Evolutionary conservation across 352 stramenopile genomes (phyloP).

Genomic region (Halophytophthora polymorphica): DNA sequence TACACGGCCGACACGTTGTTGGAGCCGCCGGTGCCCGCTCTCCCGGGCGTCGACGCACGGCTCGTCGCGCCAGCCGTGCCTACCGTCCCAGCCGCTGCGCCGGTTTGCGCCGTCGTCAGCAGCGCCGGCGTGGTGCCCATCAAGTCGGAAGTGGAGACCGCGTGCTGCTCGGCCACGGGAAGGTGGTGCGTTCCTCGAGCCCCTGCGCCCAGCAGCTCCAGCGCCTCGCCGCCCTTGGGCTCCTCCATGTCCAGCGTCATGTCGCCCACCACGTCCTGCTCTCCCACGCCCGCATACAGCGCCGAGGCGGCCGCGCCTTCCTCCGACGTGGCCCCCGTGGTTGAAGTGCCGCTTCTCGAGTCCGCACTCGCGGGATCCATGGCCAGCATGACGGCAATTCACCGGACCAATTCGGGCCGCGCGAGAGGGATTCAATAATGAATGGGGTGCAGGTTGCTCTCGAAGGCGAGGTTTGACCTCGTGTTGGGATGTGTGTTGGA

Average conservation of each 20-base stretch:
- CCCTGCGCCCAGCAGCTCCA: neutral
- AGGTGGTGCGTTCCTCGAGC: neutral
- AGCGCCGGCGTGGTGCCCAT: neutral
- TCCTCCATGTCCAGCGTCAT: slow-evolving; percentile 1
- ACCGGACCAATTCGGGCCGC: neutral
- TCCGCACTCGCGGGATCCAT: neutral
- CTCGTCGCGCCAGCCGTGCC: neutral
- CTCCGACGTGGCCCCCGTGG: too few species aligned
- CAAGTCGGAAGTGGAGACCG: neutral
- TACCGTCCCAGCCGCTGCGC: neutral
- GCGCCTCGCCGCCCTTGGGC: slow-evolving; percentile 6
- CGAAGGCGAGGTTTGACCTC: too few species aligned
- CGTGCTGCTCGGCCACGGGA: neutral
- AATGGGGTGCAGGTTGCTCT: neutral
- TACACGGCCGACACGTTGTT: slow-evolving; percentile 66
- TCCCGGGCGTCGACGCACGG: neutral
- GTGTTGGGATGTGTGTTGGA: too few species aligned
- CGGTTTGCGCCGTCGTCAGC: neutral
- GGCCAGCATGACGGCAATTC: neutral
- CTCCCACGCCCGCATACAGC: neutral
- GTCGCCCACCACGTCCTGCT: neutral
- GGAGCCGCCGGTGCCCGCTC: neutral
- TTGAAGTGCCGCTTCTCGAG: neutral
- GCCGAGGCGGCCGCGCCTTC: neutral
- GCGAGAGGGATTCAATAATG: neutral